These are phyloP conservation scores for Beauveria medogensis DNA, from an alignment of 2,329 filamentous ascomycete genomes.

Conservation along the genomic window DNA sequence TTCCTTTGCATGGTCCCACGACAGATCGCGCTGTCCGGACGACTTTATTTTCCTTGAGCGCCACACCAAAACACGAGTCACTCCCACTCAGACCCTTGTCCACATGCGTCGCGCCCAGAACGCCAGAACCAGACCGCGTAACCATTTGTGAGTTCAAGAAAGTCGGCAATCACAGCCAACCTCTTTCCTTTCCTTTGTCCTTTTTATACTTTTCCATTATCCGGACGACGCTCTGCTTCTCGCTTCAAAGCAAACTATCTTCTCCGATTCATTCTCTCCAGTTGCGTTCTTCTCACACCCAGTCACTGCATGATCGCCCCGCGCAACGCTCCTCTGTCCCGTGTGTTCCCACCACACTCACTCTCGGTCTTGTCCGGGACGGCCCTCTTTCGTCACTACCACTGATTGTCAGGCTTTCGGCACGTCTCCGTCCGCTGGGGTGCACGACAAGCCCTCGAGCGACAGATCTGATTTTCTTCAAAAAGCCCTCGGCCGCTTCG, in stretches of 20 bases:
- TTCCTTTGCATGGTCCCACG: not conserved
- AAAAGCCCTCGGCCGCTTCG: not conserved
- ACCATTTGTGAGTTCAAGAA: constrained; percentile 1
- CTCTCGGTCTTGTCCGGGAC: constrained; percentile 7
- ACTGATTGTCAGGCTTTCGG: not conserved
- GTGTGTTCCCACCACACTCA: not conserved
- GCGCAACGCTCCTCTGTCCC: not conserved
- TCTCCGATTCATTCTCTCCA: not conserved
- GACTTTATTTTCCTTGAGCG: not conserved
- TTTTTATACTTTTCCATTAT: not conserved
- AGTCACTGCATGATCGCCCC: not conserved
- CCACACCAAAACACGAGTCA: not conserved
- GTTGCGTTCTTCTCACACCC: not conserved
- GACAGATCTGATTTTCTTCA: too few relatives aligned
- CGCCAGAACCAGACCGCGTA: constrained; percentile 15
- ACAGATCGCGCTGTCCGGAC: not conserved
- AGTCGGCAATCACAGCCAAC: not conserved
- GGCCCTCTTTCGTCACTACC: not conserved
- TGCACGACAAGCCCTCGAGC: not conserved
- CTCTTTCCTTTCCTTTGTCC: not conserved
- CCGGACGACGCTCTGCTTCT: not conserved
- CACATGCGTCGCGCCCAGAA: constrained; percentile 22
- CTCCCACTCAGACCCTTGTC: not conserved
- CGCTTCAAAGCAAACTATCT: not conserved
- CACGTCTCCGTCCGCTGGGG: not conserved